A percentile compares a stretch with the other conserved stretches of the same genome.
phyloP scores from a whole-genome alignment of 2,329 filamentous ascomycete species.

The Neurospora sp. region DNA sequence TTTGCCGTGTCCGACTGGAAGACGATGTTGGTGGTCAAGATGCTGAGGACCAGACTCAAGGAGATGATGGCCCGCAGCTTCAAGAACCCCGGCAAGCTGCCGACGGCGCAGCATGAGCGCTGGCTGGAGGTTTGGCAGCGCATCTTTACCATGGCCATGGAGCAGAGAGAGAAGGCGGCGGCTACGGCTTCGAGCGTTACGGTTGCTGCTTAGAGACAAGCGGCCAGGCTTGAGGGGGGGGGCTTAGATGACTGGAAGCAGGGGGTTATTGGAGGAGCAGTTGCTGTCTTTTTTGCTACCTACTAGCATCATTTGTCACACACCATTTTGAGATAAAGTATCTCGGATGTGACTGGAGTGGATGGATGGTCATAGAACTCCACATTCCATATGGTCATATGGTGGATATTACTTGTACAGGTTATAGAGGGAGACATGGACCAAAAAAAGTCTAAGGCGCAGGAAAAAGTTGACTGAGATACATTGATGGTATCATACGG shows the following conservation, averaged over 20 bases:
- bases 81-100: constrained; percentile 53
- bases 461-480: neutral
- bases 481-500: neutral
- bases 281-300: neutral
- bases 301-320: neutral
- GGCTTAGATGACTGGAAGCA: neutral
- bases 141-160: constrained; percentile 39
- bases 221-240: neutral
- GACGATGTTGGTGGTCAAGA: constrained; percentile 80
- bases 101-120: constrained; percentile 57
- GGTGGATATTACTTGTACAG: neutral
- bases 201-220: neutral
- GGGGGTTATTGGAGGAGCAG: neutral
- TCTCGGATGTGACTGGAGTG: neutral
- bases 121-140: constrained; percentile 69
- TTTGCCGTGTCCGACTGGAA: constrained; percentile 87
- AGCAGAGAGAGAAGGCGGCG: constrained; percentile 14
- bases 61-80: constrained; percentile 67
- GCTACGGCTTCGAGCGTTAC: neutral
- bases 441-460: neutral
- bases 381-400: neutral
- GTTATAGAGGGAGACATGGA: neutral
- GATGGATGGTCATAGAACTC: neutral
- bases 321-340: neutral
- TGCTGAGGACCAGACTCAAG: constrained; percentile 60